Evolutionary conservation across 164 flowering plant genomes (phyloP).

Genomic region (Vitis vinifera): DNA sequence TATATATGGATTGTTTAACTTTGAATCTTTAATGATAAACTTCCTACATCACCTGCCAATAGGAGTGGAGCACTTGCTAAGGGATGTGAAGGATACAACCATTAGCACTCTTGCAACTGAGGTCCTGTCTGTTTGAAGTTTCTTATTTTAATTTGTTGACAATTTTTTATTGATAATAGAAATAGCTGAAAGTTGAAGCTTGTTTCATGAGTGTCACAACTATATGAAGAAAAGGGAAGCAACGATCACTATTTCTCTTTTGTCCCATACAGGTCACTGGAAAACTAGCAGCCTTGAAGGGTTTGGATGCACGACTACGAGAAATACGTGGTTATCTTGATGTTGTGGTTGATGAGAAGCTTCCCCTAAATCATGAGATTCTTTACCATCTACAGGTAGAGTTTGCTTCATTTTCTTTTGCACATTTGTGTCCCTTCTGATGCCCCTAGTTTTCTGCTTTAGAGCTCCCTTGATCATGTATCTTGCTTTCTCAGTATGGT

Average conservation of each 20-base stretch:
- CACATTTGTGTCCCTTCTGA: neutral
- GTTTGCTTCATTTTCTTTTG: neutral
- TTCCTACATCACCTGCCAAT: neutral
- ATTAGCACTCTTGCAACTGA: slow-evolving; percentile 96
- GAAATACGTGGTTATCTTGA: slow-evolving; percentile 89
- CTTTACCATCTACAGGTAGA: slow-evolving; percentile 86
- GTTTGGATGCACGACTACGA: slow-evolving; percentile 81
- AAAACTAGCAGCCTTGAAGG: slow-evolving; percentile 87
- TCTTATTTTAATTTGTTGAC: too few species aligned
- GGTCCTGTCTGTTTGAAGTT: slow-evolving; percentile 31
- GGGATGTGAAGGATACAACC: slow-evolving; percentile 98
- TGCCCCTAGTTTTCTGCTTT: too few species aligned
- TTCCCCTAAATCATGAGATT: slow-evolving; percentile 93
- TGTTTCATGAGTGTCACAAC: neutral
- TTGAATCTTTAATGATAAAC: neutral
- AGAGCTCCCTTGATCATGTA: too few species aligned
- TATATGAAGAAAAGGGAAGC: neutral
- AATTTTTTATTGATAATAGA: neutral
- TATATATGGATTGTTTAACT: too few species aligned
- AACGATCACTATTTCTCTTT: neutral
- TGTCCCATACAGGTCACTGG: slow-evolving; percentile 69
- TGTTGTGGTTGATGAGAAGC: slow-evolving; percentile 81
- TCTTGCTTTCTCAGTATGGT: too few species aligned
- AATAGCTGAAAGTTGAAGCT: neutral
- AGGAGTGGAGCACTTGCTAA: slow-evolving; percentile 98